A percentile compares a stretch with the other conserved stretches of the same genome.
Conservation (phyloP, 495 filamentous ascomycete genomes). For the Penicillium robsamsonii region DNA sequence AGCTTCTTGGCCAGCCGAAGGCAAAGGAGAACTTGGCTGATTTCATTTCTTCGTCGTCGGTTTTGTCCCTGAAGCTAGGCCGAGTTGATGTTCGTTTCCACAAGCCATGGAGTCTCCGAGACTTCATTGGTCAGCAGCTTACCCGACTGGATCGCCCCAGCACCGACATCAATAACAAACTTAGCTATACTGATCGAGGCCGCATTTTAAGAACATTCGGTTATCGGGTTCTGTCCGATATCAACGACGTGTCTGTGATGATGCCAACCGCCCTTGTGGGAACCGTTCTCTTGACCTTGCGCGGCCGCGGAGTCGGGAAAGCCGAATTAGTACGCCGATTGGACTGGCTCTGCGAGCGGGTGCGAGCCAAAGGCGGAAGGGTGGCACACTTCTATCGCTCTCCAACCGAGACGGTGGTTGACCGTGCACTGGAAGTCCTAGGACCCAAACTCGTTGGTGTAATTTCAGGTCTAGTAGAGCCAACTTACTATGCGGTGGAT, state of each 20-base stretch:
- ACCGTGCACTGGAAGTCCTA: constrained; percentile 85
- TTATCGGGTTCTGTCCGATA: constrained; percentile 87
- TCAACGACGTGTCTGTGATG: constrained; percentile 92
- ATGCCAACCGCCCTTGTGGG: constrained; percentile 97
- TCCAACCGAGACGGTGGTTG: constrained; percentile 76
- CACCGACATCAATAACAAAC: constrained; percentile 37
- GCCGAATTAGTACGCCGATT: constrained; percentile 80
- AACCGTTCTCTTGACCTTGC: constrained; percentile 85
- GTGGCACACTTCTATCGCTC: constrained; percentile 89
- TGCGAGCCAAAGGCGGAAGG: constrained; percentile 80
- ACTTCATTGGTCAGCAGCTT: constrained; percentile 75
- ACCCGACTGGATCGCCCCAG: constrained; percentile 40
- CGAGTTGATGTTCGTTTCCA: constrained; percentile 95
- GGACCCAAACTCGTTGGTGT: constrained; percentile 83
- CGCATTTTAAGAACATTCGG: constrained; percentile 79
- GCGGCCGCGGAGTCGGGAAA: constrained; percentile 89
- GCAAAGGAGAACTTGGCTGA: constrained; percentile 88
- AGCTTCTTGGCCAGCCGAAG: constrained; percentile 90
- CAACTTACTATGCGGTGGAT: constrained; percentile 90
- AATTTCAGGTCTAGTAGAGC: constrained; percentile 75
- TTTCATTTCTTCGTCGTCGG: constrained; percentile 83
- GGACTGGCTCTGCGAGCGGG: constrained; percentile 82
- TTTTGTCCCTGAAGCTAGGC: constrained; percentile 83
- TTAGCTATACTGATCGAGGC: constrained; percentile 49
- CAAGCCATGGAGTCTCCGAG: constrained; percentile 84